Evolutionary conservation across 1,284 basidiomycete species (phyloP), one percentile per base, ranked within the genome.

Genomic region (Coniophora puteana): DNA sequence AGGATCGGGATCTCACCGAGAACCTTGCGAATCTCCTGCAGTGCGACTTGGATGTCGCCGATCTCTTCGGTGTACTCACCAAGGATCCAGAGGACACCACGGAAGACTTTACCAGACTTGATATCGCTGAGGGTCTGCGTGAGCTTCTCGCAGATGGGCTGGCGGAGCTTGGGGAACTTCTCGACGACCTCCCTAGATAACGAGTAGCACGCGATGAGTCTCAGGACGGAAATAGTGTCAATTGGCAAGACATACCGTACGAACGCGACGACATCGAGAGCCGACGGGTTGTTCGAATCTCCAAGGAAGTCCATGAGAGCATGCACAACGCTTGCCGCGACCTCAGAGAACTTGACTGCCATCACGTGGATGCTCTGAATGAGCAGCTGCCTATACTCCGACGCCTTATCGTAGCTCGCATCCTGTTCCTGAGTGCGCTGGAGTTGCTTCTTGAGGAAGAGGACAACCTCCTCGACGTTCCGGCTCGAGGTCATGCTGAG

Each of bases 281-380:
- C 93, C 8, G 91, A 92, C 1, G 93, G 89, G 68, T 96, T 97
- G 69, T 86, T 94, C 5, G 91, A 86, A 67, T 99, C 95, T 22
- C 93, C 92, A 27, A 99, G 78, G 80, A 99, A 99, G 58, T 98
- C 93, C 92, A 99, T 96, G 40, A 99, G 76, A 3, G 94, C 94
- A 53, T 95, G 90, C 1, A 99, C 93, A 35, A 99, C 95, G 51
- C 88, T 93, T 4, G 90, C 89, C 3, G 95, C 95, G 12, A 99
- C 91, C 63, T 99, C 95, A n/a, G 92, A 93, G 73, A 97, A 98
- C 56, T 88, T 90, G 74, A 98, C 88, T 7, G 95, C 95, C 55
- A 92, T 95, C 38, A 96, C 78, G 63, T 99, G 96, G 53, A 99
- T 97, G 37, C 89, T 93, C 65, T 98, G 94, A 53, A 99, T 98